Conservation (phyloP, 108 stramenopile species). For the Nitzschia sp. region DNA sequence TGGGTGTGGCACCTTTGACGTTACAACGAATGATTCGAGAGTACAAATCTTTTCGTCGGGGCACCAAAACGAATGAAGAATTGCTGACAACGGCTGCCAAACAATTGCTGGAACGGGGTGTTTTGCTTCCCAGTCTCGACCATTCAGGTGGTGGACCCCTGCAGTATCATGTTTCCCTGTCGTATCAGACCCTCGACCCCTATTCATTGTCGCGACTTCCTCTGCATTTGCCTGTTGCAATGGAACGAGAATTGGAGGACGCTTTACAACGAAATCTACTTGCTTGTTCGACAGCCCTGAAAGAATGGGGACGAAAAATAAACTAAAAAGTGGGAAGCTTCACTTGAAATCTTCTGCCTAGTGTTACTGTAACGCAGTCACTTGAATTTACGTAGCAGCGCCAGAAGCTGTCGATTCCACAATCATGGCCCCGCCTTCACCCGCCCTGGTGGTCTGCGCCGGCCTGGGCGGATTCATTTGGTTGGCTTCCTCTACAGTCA, state of each 20-base stretch:
- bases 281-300: constrained; percentile 71
- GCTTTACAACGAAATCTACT: constrained; percentile 54
- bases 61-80: constrained; percentile 2
- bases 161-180: constrained; percentile 51
- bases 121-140: constrained; percentile 68
- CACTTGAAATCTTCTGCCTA: background rate
- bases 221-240: constrained; percentile 62
- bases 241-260: constrained; percentile 63
- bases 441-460: constrained; percentile 13
- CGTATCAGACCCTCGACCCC: constrained; percentile 30
- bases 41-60: constrained; percentile 46
- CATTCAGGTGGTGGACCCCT: constrained; percentile 65
- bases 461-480: constrained; percentile 50
- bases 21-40: constrained; percentile 79
- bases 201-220: constrained; percentile 58
- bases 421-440: constrained; percentile 55
- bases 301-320: constrained; percentile 69
- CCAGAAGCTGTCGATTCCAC: constrained; percentile 12
- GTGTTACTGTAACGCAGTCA: background rate
- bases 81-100: constrained; percentile 5
- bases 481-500: constrained; percentile 81
- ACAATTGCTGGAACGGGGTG: constrained; percentile 64
- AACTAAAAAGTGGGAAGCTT: background rate
- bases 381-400: too few species aligned
- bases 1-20: constrained; percentile 51